phyloP scores from a whole-genome alignment of 2,329 filamentous ascomycete species.

The Drechslerella stenobrocha region DNA sequence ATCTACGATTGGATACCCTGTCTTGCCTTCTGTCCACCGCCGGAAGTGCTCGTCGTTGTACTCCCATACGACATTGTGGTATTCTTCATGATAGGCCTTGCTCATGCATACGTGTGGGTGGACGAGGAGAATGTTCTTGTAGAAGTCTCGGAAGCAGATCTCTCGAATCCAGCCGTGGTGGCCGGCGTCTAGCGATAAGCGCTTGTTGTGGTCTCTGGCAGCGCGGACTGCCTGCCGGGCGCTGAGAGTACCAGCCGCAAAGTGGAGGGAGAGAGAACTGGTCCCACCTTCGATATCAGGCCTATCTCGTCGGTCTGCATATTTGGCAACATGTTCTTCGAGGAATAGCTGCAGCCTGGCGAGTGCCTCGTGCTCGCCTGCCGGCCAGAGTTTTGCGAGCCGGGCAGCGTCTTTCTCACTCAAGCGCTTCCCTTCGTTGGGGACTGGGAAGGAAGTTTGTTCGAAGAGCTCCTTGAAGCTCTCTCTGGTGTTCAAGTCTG shows the following conservation, averaged over 20 bases:
- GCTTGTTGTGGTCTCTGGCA: slow-evolving; percentile 67
- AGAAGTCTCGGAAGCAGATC: slow-evolving; percentile 68
- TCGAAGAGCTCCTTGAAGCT: slow-evolving; percentile 23
- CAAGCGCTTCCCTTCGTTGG: slow-evolving; percentile 52
- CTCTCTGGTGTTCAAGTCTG: slow-evolving; percentile 35
- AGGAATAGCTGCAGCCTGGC: slow-evolving; percentile 69
- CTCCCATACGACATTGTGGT: slow-evolving; percentile 78
- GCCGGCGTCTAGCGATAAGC: slow-evolving; percentile 57
- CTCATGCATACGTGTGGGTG: slow-evolving; percentile 82
- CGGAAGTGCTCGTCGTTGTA: slow-evolving; percentile 70
- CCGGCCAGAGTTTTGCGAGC: slow-evolving; percentile 60
- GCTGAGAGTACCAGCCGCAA: slow-evolving; percentile 70
- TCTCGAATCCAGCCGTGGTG: slow-evolving; percentile 45
- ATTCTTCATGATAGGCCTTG: slow-evolving; percentile 80
- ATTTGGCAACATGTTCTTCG: slow-evolving; percentile 65
- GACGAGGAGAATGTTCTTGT: slow-evolving; percentile 78
- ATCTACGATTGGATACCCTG: slow-evolving; percentile 81
- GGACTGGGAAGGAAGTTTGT: slow-evolving; percentile 22
- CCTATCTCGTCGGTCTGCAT: slow-evolving; percentile 68
- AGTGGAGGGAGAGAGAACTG: slow-evolving; percentile 71
- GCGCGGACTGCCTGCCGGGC: slow-evolving; percentile 68
- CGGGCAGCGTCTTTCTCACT: slow-evolving; percentile 49
- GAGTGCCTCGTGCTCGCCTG: slow-evolving; percentile 72
- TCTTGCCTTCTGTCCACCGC: slow-evolving; percentile 73
- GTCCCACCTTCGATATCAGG: slow-evolving; percentile 65